phyloP scores from a whole-genome alignment of 306 rosid species.

The Prunus dulcis region DNA sequence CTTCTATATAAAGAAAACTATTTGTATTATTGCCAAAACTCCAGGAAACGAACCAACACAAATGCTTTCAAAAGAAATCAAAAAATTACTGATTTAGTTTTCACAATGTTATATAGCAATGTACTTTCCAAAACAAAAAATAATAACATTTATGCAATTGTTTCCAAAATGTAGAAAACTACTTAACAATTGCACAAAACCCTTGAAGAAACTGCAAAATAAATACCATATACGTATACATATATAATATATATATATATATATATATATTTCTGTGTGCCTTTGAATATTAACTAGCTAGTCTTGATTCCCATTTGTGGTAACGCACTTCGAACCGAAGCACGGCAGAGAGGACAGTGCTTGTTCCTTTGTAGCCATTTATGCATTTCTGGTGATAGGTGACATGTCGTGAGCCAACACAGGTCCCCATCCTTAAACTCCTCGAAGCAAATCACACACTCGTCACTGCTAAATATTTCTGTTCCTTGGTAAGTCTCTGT shows the following conservation, averaged over 20 bases:
- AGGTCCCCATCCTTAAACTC: not conserved
- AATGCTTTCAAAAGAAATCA: too few species aligned
- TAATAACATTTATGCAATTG: too few species aligned
- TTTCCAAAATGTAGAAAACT: too few species aligned
- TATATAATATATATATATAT: too few species aligned
- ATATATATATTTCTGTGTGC: too few species aligned
- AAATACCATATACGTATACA: not conserved
- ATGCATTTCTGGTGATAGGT: not conserved
- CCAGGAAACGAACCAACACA: too few species aligned
- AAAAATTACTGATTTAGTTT: too few species aligned
- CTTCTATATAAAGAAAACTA: too few species aligned
- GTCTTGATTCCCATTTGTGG: not conserved
- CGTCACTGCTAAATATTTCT: not conserved
- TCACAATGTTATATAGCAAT: too few species aligned
- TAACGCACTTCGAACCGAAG: not conserved
- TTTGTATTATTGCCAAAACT: too few species aligned
- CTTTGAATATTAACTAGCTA: not conserved
- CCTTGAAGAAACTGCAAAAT: not conserved
- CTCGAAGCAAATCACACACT: not conserved
- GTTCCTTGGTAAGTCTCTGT: not conserved
- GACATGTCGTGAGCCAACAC: not conserved
- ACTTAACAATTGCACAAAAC: not conserved
- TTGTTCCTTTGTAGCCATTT: not conserved
- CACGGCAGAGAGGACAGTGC: not conserved
- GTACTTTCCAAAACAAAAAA: too few species aligned